Evolutionary conservation across 164 flowering plant species (phyloP).

Genomic region (Vitis rotundifolia): DNA sequence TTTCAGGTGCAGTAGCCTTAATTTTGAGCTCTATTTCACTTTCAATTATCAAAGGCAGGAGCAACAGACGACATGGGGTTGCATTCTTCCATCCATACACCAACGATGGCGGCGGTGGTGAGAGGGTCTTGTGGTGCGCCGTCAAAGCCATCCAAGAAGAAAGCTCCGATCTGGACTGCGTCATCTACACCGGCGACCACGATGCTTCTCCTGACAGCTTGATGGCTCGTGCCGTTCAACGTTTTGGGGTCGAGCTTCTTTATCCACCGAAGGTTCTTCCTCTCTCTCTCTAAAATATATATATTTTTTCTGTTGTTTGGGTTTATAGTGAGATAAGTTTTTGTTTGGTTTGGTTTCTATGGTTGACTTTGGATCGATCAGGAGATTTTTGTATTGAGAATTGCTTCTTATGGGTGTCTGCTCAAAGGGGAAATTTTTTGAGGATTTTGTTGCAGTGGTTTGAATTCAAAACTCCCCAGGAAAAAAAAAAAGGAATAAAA

Average conservation of each 20-base stretch:
- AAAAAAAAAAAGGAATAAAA: no score
- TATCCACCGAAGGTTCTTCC: constrained; percentile 61
- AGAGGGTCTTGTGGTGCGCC: constrained; percentile 95
- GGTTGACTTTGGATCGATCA: no score
- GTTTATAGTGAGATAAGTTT: not conserved
- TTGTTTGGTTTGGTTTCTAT: not conserved
- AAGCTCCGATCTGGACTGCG: constrained; percentile 60
- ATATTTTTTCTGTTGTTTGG: not conserved
- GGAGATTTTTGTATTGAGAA: no score
- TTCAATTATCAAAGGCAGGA: constrained; percentile 24
- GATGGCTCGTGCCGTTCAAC: constrained; percentile 68
- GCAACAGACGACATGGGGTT: constrained; percentile 47
- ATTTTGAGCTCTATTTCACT: constrained; percentile 7
- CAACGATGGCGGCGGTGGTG: constrained; percentile 98
- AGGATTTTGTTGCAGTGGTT: no score
- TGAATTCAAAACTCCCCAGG: no score
- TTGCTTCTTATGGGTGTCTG: no score
- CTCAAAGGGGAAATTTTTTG: no score
- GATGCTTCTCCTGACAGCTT: constrained; percentile 73
- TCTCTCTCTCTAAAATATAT: not conserved
- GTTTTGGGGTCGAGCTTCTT: constrained; percentile 76
- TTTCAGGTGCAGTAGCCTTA: constrained; percentile 12
- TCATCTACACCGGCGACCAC: constrained; percentile 80
- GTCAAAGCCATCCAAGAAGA: constrained; percentile 87
- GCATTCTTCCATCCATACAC: constrained; percentile 98